phyloP scores from a whole-genome alignment of 169 alveolate genomes.

The Plasmodium yoelii region DNA sequence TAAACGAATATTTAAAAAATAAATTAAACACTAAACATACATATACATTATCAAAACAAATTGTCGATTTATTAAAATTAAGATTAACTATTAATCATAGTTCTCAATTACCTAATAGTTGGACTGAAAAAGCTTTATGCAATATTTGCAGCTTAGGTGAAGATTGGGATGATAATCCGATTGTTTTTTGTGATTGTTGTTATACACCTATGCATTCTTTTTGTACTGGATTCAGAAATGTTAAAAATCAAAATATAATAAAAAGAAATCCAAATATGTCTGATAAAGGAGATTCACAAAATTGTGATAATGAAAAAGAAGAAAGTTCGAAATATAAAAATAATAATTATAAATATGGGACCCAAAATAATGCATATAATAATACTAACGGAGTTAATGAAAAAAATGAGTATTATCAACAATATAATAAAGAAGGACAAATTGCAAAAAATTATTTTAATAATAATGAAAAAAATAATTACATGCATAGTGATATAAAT shows the following conservation, averaged over 20 bases:
- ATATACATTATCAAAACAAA: constrained; percentile 83
- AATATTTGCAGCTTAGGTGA: constrained; percentile 85
- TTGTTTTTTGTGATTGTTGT: constrained; percentile 87
- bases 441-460: not conserved
- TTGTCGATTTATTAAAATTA: constrained; percentile 79
- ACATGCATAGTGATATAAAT: not conserved
- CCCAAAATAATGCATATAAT: too few relatives aligned
- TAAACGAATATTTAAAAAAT: constrained; percentile 84
- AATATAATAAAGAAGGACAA: too few relatives aligned
- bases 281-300: not conserved
- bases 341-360: too few relatives aligned
- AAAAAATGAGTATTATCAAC: too few relatives aligned
- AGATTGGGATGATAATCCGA: constrained; percentile 89
- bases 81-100: constrained; percentile 79
- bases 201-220: constrained; percentile 86
- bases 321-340: not conserved
- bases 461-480: not conserved
- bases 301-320: constrained; percentile 13
- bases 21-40: constrained; percentile 84
- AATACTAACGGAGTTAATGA: not conserved
- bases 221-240: constrained; percentile 59
- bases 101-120: constrained; percentile 80
- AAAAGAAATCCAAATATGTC: constrained; percentile 24
- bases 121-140: constrained; percentile 88
- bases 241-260: constrained; percentile 38